Base-by-base conservation (phyloP, 2,329 filamentous ascomycete species). In the Aureobasidium uvarum region DNA sequence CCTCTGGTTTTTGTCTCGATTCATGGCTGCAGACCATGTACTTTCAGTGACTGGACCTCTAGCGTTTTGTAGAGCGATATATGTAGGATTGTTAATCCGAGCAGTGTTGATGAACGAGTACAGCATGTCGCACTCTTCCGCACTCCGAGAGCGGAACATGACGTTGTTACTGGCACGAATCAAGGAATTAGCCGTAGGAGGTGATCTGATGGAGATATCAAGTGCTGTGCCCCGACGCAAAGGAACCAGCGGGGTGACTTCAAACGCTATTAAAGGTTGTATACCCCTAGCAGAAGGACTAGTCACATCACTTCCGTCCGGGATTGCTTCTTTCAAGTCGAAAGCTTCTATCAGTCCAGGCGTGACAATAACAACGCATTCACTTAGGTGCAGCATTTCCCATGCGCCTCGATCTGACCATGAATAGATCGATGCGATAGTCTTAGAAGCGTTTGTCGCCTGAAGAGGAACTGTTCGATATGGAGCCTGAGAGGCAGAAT, bases 151-250 rank as follows among this genome's bases (percentile, higher is more conserved):
- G 48, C 95, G 89, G 84, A 98, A 95, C 81, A 96, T 94, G 79
- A 96, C 91, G 74, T 96, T 95, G 71, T 87, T 88, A 52, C 79
- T 77, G 14, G 88, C 84, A 73, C 79, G 84, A 65, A 96, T 84
- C 71, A 86, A 85, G 5, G 90, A 92, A 68, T 90, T 86, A 39
- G 83, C 75, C 7, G 90, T 89, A 31, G 93, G 89, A 1, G 91
- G 91, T 7, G 94, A 97, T 58, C 92, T 89, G 69, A 99, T 91
- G 69, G 96, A 95, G 63, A 99, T 91, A 75, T 99, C 95, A 38
- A 99, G 85, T 3, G 90, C 91, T 25, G 92, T 99, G 71, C 93
- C 95, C 72, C 94, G 89, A 68, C 94, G 87, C 67, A 98, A 87
- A 70, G 93, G 89, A 8, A 98, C 94, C 43, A 96, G 81, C 0